A percentile compares a stretch with the other conserved stretches of the same genome.
Conservation (phyloP, 2,329 filamentous ascomycete genomes). For the Fusarium chaquense region DNA sequence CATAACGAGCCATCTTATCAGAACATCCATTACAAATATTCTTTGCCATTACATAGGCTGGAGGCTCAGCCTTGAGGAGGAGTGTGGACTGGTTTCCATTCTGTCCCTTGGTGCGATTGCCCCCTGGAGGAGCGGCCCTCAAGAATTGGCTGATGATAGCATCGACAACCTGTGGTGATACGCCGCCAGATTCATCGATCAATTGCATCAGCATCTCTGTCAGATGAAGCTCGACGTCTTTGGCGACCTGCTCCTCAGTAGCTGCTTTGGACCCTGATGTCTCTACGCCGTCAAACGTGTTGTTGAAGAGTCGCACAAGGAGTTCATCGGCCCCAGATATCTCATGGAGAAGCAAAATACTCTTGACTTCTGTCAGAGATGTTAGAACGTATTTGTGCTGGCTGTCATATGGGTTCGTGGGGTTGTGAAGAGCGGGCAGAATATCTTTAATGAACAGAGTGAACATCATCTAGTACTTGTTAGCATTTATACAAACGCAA, state of each 20-base stretch:
- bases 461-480: constrained; percentile 83
- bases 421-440: constrained; percentile 86
- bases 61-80: constrained; percentile 86
- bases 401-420: constrained; percentile 88
- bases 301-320: constrained; percentile 83
- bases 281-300: constrained; percentile 92
- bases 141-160: constrained; percentile 96
- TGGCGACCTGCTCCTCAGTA: constrained; percentile 84
- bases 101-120: constrained; percentile 70
- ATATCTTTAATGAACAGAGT: constrained; percentile 86
- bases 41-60: constrained; percentile 96
- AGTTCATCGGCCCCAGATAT: constrained; percentile 84
- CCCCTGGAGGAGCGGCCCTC: constrained; percentile 79
- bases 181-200: constrained; percentile 82
- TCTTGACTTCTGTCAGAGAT: constrained; percentile 93
- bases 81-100: constrained; percentile 86
- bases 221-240: constrained; percentile 94
- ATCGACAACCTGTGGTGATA: constrained; percentile 87
- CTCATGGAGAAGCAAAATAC: constrained; percentile 90
- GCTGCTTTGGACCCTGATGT: constrained; percentile 75
- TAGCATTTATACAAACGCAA: constrained; percentile 30
- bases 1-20: constrained; percentile 94
- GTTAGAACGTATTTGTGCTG: constrained; percentile 93
- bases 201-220: constrained; percentile 85
- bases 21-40: constrained; percentile 89